Evolutionary conservation across 495 filamentous ascomycete genomes (phyloP).

Genomic region (Daldinia bambusicola): DNA sequence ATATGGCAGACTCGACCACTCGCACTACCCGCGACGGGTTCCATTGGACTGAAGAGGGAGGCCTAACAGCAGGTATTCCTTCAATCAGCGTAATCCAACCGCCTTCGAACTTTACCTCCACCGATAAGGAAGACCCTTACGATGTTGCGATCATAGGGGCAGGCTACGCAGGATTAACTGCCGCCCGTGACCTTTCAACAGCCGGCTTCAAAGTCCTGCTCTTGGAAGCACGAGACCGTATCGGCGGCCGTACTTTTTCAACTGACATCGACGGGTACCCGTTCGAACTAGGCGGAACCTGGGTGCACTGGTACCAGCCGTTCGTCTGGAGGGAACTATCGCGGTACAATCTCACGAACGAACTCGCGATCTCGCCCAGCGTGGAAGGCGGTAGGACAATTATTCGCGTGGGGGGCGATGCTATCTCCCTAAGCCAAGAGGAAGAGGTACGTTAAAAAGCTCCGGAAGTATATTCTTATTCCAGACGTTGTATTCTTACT

Average conservation of each 20-base stretch:
- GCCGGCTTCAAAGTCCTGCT: slow-evolving; percentile 38
- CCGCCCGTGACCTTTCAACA: slow-evolving; percentile 39
- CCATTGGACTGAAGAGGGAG: background rate
- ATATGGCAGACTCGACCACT: background rate
- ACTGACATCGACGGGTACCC: background rate
- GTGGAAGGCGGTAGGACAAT: background rate
- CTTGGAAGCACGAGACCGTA: slow-evolving; percentile 52
- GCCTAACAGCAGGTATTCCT: background rate
- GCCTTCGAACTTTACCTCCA: background rate
- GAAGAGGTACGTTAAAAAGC: background rate
- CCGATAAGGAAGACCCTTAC: background rate
- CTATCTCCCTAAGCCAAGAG: background rate
- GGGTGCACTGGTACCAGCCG: background rate
- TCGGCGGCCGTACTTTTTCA: slow-evolving; percentile 50
- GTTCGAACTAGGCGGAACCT: background rate
- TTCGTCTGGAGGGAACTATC: background rate
- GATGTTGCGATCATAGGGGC: background rate
- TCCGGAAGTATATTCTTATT: background rate
- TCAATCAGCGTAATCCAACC: background rate
- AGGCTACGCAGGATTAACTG: background rate
- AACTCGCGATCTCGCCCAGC: background rate
- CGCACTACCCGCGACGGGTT: slow-evolving; percentile 1
- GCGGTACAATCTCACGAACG: background rate
- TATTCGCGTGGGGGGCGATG: background rate
- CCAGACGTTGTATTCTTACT: background rate